Base-by-base conservation (phyloP, 1,284 basidiomycete species). In the Austroboletus novae-zelandiae region DNA sequence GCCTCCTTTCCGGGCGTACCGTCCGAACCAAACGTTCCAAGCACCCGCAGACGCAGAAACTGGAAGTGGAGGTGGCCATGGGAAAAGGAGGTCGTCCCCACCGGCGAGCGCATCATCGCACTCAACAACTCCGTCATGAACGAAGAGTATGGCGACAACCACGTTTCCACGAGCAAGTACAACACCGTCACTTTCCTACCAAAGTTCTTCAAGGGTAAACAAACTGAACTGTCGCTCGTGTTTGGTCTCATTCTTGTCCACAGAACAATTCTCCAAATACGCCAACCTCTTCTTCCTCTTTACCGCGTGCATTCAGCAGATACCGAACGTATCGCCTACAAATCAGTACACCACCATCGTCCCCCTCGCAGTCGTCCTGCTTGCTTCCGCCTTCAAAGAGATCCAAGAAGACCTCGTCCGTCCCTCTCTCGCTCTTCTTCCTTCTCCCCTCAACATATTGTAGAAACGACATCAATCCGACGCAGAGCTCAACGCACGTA, bases 211-310 rank as follows among this genome's bases (percentile, higher is more conserved):
- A 80, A 81, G 53, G 92, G 94, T 96, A 61, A 61, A 15, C n/a
- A 20, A n/a, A 11, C 10, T 40, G 14, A n/a, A 25, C 20, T 18
- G 15, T 36, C 40, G 11, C 36, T 13, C n/a, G 10, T 5, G 7
- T 4, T 7, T n/a, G 29, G 18, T 2, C 57, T 62, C 39, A 66
- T 43, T 1, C 9, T 17, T 29, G 41, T 3, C 59, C 58, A 55
- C 74, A 88, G 94, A 98, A 69, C 94, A 98, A 85, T 97, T 98
- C 78, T 94, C 91, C 56, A 96, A 97, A 81, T 98, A 98, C 66
- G 97, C 97, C 61, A 99, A 99, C 70, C 56, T 99, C 54, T 99
- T 99, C 78, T 99, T 99, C 81, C 77, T 99, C 54, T 99, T 99
- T 77, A 99, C 96, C 34, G 94, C 94, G 25, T 91, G 85, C 70